A percentile compares a stretch with the other conserved stretches of the same genome.
Conservation (phyloP, 2,329 filamentous ascomycete species). For the Colletotrichum horii region DNA sequence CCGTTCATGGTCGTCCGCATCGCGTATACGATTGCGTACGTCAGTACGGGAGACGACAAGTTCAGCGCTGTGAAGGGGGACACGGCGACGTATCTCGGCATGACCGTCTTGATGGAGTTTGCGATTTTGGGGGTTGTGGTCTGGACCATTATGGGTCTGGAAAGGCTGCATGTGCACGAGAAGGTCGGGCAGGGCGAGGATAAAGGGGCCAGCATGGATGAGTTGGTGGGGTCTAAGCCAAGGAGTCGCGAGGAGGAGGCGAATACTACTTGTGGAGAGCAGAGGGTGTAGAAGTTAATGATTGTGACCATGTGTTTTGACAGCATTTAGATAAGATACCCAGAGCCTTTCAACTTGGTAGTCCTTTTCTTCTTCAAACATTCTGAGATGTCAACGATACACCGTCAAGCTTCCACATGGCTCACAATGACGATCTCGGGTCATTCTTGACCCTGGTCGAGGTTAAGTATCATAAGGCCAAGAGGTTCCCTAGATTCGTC, state of each 20-base stretch:
- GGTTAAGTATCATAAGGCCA: too few relatives aligned
- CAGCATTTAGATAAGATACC: not conserved
- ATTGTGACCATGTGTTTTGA: not conserved
- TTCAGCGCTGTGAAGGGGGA: slow-evolving; percentile 22
- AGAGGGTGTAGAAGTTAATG: not conserved
- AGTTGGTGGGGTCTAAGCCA: not conserved
- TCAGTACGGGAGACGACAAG: slow-evolving; percentile 16
- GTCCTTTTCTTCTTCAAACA: too few relatives aligned
- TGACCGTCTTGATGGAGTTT: slow-evolving; percentile 20
- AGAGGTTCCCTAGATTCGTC: not conserved
- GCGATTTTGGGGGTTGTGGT: not conserved
- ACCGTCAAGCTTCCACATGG: too few relatives aligned
- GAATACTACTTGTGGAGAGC: too few relatives aligned
- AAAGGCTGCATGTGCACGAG: not conserved
- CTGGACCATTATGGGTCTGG: slow-evolving; percentile 10
- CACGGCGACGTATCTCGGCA: slow-evolving; percentile 15
- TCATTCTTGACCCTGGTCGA: too few relatives aligned
- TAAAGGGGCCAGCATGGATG: not conserved
- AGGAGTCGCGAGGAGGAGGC: not conserved
- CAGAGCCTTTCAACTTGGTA: not conserved
- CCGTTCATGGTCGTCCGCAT: slow-evolving; percentile 20
- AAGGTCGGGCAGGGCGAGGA: not conserved
- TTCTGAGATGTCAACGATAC: too few relatives aligned
- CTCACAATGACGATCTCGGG: too few relatives aligned
- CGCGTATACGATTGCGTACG: slow-evolving; percentile 21